Base-by-base conservation (phyloP, 2,329 filamentous ascomycete species). In the Teratosphaeria gauchensis region DNA sequence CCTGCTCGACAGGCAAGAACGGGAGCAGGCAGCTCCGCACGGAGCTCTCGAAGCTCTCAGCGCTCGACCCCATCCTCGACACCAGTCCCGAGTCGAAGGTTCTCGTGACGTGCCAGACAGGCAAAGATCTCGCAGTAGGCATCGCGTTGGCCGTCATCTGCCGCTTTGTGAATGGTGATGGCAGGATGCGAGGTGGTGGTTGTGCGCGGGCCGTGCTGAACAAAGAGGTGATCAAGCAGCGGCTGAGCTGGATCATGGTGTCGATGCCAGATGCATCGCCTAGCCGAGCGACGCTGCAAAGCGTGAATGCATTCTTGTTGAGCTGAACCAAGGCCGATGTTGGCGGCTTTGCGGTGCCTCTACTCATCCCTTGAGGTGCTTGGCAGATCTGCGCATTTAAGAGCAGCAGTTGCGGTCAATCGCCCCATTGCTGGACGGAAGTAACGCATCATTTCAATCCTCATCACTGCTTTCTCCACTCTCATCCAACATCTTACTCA, bases 271-370 rank as follows among this genome's bases (percentile, higher is more conserved):
- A 88, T 64, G 88, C 87, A 2, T 95, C 95, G 69, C 92, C 92
- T 0, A 92, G 86, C 62, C 80, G 94, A 38, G 82, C 89, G 24
- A 96, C 92, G 0, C 76, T 97, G 42, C 92, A 96, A 73, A 92
- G 90, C 65, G 87, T 97, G 4, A 96, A 97, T 73, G 89, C 89
- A 58, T 95, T 90, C 68, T 75, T 97, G 56, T 92, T 97, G 84
- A 71, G 68, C 57, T 65, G 65, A 71, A 52, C 16, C 5, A 16
- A 42, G 1, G 35, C n/a, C 35, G 35, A 9, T 12, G 12, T 19
- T 35, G 4, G 54, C 21, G 54, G 19, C 30, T 21, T 42, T 16
- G 35, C 35, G 11, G 14, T 4, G 11, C 35, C n/a, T 42, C 35
- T 16, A 42, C 14, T 12, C 35, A 42, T 42, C 14, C n/a, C 35